These are phyloP conservation scores for Discostella stelligera DNA, from an alignment of 352 stramenopile species.

Conservation along the genomic window DNA sequence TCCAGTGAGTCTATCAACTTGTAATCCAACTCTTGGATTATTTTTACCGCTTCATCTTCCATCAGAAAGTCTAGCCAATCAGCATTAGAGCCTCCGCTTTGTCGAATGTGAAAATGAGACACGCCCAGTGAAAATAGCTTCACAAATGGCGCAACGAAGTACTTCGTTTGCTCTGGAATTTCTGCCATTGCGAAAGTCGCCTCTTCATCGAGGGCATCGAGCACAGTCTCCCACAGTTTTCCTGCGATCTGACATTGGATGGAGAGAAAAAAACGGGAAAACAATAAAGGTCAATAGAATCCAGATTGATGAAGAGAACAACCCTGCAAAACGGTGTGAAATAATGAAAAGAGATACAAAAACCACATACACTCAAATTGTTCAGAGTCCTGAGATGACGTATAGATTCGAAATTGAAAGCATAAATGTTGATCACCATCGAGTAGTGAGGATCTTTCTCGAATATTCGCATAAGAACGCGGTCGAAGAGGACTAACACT, in stretches of 20 bases:
- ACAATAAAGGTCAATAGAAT: no score
- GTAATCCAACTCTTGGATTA: constrained; percentile 80
- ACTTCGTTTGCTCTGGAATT: constrained; percentile 64
- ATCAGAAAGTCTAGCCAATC: constrained; percentile 82
- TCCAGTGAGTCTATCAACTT: constrained; percentile 73
- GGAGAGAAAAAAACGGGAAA: neutral
- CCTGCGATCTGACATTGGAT: constrained; percentile 65
- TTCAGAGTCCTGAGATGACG: constrained; percentile 77
- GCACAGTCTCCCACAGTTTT: constrained; percentile 77
- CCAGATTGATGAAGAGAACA: no score
- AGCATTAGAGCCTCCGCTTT: constrained; percentile 55
- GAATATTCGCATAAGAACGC: constrained; percentile 75
- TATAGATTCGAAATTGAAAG: constrained; percentile 73
- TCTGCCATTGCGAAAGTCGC: constrained; percentile 64
- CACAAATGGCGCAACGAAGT: constrained; percentile 67
- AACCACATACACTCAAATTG: constrained; percentile 49
- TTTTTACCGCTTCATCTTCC: constrained; percentile 70
- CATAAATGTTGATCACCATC: constrained; percentile 79
- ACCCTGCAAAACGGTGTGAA: no score
- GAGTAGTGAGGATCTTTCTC: constrained; percentile 60
- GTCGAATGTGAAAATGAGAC: constrained; percentile 72
- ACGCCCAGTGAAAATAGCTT: constrained; percentile 80
- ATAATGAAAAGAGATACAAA: no score
- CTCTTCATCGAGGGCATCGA: constrained; percentile 79
- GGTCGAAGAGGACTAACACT: constrained; percentile 61